A percentile compares a stretch with the other conserved stretches of the same genome.
Conservation (phyloP, 148 eudicot genomes). For the Camellia lanceoleosa region DNA sequence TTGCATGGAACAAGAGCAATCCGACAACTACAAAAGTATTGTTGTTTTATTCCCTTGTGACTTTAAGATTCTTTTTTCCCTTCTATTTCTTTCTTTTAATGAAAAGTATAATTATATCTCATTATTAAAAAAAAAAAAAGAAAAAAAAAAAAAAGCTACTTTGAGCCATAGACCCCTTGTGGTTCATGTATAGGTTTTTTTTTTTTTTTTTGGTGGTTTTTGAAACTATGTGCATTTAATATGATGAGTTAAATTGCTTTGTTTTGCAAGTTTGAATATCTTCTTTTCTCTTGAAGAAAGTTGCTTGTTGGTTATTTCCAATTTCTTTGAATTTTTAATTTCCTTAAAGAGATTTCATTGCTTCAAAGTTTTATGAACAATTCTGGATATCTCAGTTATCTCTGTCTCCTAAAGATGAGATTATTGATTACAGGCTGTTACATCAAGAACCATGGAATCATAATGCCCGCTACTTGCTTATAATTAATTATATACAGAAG, state of each 20-base stretch:
- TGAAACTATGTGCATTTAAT: background rate
- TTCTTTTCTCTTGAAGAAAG: background rate
- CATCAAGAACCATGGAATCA: constrained; percentile 90
- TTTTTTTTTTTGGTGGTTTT: background rate
- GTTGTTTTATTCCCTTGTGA: background rate
- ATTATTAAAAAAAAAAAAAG: background rate
- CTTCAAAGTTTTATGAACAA: background rate
- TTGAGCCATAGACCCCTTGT: background rate
- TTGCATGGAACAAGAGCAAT: constrained; percentile 30
- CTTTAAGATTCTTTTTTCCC: background rate
- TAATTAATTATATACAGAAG: constrained; percentile 63
- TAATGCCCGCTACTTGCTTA: constrained; percentile 67
- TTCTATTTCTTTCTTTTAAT: background rate
- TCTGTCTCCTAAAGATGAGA: constrained; percentile 7
- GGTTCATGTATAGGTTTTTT: background rate
- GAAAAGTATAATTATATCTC: background rate
- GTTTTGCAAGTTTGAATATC: background rate
- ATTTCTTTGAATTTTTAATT: background rate
- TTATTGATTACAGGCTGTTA: constrained; percentile 52
- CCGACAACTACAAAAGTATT: constrained; percentile 65
- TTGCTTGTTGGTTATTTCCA: constrained; percentile 13
- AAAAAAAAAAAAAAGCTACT: background rate
- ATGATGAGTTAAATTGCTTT: background rate
- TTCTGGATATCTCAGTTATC: background rate
- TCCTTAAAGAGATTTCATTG: background rate